Evolutionary conservation across 129 eudicot genomes (phyloP).

Genomic region (Rutidosis leptorrhynchoides): DNA sequence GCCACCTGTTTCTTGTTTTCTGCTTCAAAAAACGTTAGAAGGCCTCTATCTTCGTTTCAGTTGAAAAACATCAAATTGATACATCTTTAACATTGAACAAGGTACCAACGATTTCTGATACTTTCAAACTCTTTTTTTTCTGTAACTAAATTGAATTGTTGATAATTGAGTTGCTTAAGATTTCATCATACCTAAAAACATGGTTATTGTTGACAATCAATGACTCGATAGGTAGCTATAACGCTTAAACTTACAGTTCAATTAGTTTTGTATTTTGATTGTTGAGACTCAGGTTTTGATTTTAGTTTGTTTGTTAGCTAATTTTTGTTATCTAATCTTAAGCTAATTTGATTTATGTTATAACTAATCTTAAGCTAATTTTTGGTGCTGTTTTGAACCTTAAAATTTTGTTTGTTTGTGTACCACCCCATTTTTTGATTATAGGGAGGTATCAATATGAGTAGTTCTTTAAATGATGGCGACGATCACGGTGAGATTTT

Average conservation of each 20-base stretch:
- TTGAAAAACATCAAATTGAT: not conserved
- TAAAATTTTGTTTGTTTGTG: not conserved
- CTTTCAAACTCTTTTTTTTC: not conserved
- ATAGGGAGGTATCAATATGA: slow-evolving; percentile 36
- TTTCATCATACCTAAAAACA: not conserved
- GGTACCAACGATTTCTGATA: not conserved
- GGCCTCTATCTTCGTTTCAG: not conserved
- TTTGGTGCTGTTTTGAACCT: not conserved
- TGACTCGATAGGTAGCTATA: not conserved
- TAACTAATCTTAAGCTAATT: not conserved
- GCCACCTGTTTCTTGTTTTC: not conserved
- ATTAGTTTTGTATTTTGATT: not conserved
- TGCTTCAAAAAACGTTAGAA: not conserved
- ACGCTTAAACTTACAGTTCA: not conserved
- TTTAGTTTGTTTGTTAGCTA: not conserved
- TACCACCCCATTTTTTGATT: not conserved
- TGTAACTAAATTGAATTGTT: too few species aligned
- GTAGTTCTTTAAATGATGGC: slow-evolving; percentile 38
- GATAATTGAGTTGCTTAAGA: not conserved
- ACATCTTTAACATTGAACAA: not conserved
- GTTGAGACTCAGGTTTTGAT: not conserved
- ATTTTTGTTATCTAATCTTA: too few species aligned
- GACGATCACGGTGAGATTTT: slow-evolving; percentile 59
- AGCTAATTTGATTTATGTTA: not conserved
- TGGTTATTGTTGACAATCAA: not conserved